Percentiles rank a stretch among this genome's conserved stretches.
phyloP scores from a whole-genome alignment of 345 rosid genomes.

The Erucastrum elatum region DNA sequence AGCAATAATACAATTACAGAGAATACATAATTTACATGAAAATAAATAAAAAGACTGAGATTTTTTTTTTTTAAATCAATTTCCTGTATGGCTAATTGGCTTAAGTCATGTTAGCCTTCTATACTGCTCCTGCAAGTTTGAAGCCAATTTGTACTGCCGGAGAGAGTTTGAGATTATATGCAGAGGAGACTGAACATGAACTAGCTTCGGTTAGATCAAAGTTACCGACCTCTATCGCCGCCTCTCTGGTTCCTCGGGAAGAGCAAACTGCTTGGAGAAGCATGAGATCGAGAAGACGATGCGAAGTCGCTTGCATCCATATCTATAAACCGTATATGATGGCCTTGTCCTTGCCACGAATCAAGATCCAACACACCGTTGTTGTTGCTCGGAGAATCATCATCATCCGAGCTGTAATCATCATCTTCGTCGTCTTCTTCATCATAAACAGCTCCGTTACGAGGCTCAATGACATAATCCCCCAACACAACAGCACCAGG shows the following conservation, averaged over 20 bases:
- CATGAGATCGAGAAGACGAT: conserved; percentile 33
- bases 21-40: conserved; percentile 38
- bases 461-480: conserved; percentile 87
- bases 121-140: conserved; percentile 31
- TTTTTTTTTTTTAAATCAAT: conserved; percentile 3
- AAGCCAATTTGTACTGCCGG: conserved; percentile 20
- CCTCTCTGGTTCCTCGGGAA: neutral
- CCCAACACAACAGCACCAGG: conserved; percentile 85
- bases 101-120: conserved; percentile 35
- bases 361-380: conserved; percentile 44
- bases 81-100: conserved; percentile 32
- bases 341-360: conserved; percentile 43
- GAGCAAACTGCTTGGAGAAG: neutral
- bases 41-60: conserved; percentile 1
- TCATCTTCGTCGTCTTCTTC: neutral
- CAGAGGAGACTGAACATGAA: neutral
- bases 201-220: neutral
- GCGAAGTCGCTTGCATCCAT: conserved; percentile 48
- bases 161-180: neutral
- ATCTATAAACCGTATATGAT: conserved; percentile 44
- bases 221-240: neutral
- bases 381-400: conserved; percentile 55
- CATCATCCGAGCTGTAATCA: conserved; percentile 60
- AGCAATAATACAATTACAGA: conserved; percentile 27
- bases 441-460: conserved; percentile 24